Evolutionary conservation across 2,329 filamentous ascomycete species (phyloP), one percentile per base, ranked within the genome.

Genomic region (Metarhizium guizhouense): DNA sequence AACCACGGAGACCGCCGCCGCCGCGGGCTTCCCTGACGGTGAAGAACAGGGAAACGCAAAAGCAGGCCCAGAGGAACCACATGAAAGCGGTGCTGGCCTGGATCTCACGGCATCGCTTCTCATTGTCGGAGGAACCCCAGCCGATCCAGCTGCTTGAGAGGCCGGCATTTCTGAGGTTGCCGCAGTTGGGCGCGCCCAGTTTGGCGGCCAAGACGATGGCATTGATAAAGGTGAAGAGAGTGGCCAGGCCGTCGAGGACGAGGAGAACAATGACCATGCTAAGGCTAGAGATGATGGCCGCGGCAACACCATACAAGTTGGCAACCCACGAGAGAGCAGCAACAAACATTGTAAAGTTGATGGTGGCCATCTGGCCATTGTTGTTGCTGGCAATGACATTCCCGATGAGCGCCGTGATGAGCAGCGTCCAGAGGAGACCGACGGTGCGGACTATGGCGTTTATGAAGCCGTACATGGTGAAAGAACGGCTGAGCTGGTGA

Each of bases 71-170:
- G 51, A 89, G 79, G 73, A 92, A 91, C 86, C 86, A 93, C 72
- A 90, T 78, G 74, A 93, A 93, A 42, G 82, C 86, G 38, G 81
- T 83, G 59, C 81, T 80, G 42, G 88, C 88, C 74, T 92, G 88
- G 16, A 89, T 81, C 72, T 90, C 83, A 59, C 82, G 84, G 73
- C 88, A 92, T 61, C 86, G 81, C 74, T 85, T 83, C 67, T 76
- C 69, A 57, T 78, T 74, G 69, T 85, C 67, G 58, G 60, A 58
- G 49, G 83, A 84, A 56, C 85, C 85, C 67, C 79, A 86, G 30
- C 77, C 85, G 66, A 88, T 82, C 72, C 76, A 80, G 69, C 80
- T 78, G 63, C 62, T 47, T 34, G 68, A 64, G 47, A 71, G 60
- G 56, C 66, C 63, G 8, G 60, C 52, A 8, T 63, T 58, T 47